Percentiles rank a stretch among this genome's conserved stretches.
phyloP scores from a whole-genome alignment of 2,329 filamentous ascomycete genomes.

The Ceratocystis papillata region DNA sequence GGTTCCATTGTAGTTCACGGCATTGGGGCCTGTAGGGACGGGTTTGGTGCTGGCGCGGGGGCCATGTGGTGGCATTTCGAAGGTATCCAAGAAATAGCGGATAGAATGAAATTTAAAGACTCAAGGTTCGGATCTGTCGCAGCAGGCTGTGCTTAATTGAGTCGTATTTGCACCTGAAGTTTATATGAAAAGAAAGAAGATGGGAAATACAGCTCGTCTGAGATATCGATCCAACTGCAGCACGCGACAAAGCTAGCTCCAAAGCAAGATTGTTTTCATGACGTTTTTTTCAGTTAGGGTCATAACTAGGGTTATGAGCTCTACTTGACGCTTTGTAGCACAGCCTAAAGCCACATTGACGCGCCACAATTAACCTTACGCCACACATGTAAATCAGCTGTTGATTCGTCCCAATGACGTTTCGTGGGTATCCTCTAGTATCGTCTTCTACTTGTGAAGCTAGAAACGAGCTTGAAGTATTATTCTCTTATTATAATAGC shows the following conservation, averaged over 20 bases:
- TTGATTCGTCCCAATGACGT: neutral
- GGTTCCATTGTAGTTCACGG: slow-evolving; percentile 3
- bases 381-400: neutral
- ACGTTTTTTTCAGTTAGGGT: neutral
- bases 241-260: neutral
- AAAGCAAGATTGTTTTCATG: neutral
- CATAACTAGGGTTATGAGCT: neutral
- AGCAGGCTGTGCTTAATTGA: neutral
- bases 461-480: neutral
- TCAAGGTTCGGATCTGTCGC: neutral
- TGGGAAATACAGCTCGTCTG: neutral
- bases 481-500: neutral
- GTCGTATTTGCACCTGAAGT: neutral
- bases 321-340: neutral
- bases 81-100: neutral
- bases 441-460: neutral
- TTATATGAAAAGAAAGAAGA: neutral
- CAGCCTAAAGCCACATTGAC: neutral
- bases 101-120: neutral
- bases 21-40: slow-evolving; percentile 15
- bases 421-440: neutral
- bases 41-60: slow-evolving; percentile 14
- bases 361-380: neutral
- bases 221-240: neutral
- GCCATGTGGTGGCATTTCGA: slow-evolving; percentile 13